These are phyloP conservation scores for Phaeosphaeria sp. DNA, from an alignment of 2,329 filamentous ascomycete genomes.

Conservation along the genomic window DNA sequence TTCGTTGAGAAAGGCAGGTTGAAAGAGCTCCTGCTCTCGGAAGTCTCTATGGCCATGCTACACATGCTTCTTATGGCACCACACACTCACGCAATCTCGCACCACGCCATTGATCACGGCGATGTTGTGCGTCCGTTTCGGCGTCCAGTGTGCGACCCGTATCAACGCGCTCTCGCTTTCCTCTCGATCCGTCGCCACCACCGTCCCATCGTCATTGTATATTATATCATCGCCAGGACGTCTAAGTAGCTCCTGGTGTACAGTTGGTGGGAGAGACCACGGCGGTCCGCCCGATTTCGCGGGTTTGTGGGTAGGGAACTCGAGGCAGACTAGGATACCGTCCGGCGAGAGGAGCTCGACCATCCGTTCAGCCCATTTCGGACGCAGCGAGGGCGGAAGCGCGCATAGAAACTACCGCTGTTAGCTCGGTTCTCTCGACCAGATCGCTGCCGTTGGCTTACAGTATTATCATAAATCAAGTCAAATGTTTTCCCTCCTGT, in stretches of 20 bases:
- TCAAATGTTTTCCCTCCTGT: slow-evolving; percentile 62
- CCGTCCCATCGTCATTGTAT: slow-evolving; percentile 64
- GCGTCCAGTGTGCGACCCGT: slow-evolving; percentile 61
- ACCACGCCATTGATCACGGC: slow-evolving; percentile 55
- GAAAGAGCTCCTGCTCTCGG: slow-evolving; percentile 12
- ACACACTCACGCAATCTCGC: slow-evolving; percentile 58
- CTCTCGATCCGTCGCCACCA: slow-evolving; percentile 54
- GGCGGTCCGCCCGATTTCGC: slow-evolving; percentile 72
- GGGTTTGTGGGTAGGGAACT: slow-evolving; percentile 78
- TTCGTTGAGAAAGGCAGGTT: slow-evolving; percentile 64
- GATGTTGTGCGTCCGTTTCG: slow-evolving; percentile 62
- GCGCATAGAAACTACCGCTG: slow-evolving; percentile 65
- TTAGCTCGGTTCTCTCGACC: neutral
- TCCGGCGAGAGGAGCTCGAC: slow-evolving; percentile 59
- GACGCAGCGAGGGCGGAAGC: slow-evolving; percentile 61
- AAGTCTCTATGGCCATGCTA: neutral
- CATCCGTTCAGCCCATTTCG: slow-evolving; percentile 64
- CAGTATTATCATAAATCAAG: slow-evolving; percentile 69
- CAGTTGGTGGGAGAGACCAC: slow-evolving; percentile 70
- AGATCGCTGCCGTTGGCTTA: slow-evolving; percentile 38
- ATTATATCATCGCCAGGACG: slow-evolving; percentile 71
- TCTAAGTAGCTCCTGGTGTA: slow-evolving; percentile 75
- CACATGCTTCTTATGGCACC: slow-evolving; percentile 46
- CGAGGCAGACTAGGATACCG: slow-evolving; percentile 69
- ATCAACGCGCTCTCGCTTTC: slow-evolving; percentile 51